A percentile compares a stretch with the other conserved stretches of the same genome.
Evolutionary conservation across 2,329 filamentous ascomycete species (phyloP).

Genomic region (Penicillium hordei): DNA sequence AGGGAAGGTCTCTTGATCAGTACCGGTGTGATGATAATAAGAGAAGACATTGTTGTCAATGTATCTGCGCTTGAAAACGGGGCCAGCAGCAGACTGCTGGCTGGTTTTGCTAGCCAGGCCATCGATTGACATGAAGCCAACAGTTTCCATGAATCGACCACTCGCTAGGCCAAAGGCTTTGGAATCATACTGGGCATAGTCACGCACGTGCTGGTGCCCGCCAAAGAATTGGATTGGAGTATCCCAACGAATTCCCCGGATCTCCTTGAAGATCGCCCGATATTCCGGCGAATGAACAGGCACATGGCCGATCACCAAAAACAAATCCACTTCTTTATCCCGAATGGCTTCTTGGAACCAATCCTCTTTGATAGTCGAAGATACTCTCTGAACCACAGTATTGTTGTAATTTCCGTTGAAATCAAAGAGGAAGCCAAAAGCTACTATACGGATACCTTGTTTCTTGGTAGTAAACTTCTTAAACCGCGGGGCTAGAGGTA

Average conservation of each 20-base stretch:
- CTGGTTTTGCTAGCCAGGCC: slow-evolving; percentile 54
- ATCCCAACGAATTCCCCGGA: slow-evolving; percentile 73
- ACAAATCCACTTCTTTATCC: slow-evolving; percentile 78
- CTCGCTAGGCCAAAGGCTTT: slow-evolving; percentile 78
- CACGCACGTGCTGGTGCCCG: slow-evolving; percentile 85
- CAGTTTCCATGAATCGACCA: slow-evolving; percentile 90
- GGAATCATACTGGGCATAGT: slow-evolving; percentile 76
- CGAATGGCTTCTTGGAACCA: slow-evolving; percentile 88
- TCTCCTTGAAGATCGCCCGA: slow-evolving; percentile 71
- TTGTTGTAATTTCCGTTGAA: slow-evolving; percentile 91
- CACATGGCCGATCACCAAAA: slow-evolving; percentile 83
- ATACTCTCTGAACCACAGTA: slow-evolving; percentile 76
- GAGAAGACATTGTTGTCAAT: slow-evolving; percentile 93
- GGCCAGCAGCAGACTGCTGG: slow-evolving; percentile 31
- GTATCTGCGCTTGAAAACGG: slow-evolving; percentile 74
- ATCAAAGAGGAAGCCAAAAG: slow-evolving; percentile 94
- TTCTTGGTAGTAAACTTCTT: slow-evolving; percentile 91
- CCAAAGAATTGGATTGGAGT: slow-evolving; percentile 90
- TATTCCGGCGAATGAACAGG: slow-evolving; percentile 79
- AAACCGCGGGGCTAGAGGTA: slow-evolving; percentile 77
- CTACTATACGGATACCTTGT: slow-evolving; percentile 76
- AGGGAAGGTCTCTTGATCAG: slow-evolving; percentile 69
- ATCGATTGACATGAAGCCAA: slow-evolving; percentile 87
- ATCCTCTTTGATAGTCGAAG: slow-evolving; percentile 73
- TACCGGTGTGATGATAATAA: slow-evolving; percentile 74